Evolutionary conservation across 116 monocot genomes (phyloP).

Genomic region (Dioscorea cayenensis): DNA sequence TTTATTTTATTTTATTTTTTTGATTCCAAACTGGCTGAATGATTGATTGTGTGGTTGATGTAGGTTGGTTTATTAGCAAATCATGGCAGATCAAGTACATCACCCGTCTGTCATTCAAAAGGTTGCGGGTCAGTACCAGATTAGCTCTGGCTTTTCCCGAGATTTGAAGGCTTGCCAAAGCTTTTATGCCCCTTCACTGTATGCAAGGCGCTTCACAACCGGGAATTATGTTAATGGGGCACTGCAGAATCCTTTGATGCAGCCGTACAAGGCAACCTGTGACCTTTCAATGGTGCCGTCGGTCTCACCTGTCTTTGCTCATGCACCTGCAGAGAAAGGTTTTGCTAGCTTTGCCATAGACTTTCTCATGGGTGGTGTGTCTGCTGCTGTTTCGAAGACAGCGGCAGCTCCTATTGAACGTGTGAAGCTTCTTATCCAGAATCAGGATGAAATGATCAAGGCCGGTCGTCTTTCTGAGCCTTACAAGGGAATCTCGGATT

Average conservation of each 20-base stretch:
- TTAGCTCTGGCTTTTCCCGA: conserved; percentile 31
- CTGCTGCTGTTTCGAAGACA: conserved; percentile 46
- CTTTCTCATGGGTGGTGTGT: conserved; percentile 49
- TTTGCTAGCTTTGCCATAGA: conserved; percentile 24
- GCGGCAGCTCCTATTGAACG: conserved; percentile 51
- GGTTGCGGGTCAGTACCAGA: conserved; percentile 40
- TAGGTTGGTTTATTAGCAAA: conserved; percentile 6
- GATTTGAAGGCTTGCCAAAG: conserved; percentile 19
- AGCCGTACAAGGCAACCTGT: background rate
- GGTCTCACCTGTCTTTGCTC: conserved; percentile 30
- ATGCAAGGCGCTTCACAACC: conserved; percentile 20
- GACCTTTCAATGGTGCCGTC: conserved; percentile 17
- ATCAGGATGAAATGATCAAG: conserved; percentile 57
- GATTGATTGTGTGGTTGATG: background rate
- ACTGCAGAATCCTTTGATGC: conserved; percentile 15
- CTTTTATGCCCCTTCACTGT: conserved; percentile 14
- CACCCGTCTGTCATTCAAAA: conserved; percentile 54
- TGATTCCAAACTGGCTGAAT: background rate
- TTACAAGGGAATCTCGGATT: conserved; percentile 42
- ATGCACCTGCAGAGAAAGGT: conserved; percentile 50
- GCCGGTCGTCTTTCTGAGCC: conserved; percentile 33
- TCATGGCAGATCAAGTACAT: conserved; percentile 48
- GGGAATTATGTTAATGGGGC: conserved; percentile 20
- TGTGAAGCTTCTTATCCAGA: conserved; percentile 51
- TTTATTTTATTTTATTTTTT: background rate